Conservation (phyloP, 176 grass and related monocot genomes). For the Hsuehochloa calcarea region DNA sequence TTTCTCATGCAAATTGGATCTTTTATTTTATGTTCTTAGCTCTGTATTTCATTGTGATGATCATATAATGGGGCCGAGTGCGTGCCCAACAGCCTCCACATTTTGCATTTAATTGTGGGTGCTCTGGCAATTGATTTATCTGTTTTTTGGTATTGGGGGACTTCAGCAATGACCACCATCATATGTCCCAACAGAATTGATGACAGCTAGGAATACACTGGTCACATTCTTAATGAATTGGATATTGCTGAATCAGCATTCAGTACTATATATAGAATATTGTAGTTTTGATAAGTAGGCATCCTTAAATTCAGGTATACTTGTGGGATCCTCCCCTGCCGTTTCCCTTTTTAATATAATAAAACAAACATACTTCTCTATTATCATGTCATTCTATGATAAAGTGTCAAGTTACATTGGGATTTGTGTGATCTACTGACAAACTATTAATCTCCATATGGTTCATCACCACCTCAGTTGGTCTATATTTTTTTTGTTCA, state of each 20-base stretch:
- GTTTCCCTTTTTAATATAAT: background rate
- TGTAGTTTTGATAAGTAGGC: background rate
- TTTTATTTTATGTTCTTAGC: background rate
- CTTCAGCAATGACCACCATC: conserved; percentile 5
- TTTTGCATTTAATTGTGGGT: conserved; percentile 29
- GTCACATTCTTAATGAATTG: conserved; percentile 6
- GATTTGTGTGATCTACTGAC: background rate
- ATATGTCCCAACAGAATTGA: background rate
- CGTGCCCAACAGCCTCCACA: background rate
- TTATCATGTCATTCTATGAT: background rate
- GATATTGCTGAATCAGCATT: conserved; percentile 7
- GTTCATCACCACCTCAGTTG: background rate
- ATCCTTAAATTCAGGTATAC: background rate
- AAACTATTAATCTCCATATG: background rate
- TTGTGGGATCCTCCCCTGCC: background rate
- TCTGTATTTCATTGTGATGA: conserved; percentile 1
- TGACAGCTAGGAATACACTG: conserved; percentile 24
- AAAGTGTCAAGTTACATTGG: background rate
- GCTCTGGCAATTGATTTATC: conserved; percentile 11
- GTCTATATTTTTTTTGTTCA: background rate
- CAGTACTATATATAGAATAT: background rate
- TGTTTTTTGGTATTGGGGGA: background rate
- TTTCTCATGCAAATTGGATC: background rate
- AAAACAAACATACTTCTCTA: background rate
- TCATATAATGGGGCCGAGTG: conserved; percentile 4